A percentile compares a stretch with the other conserved stretches of the same genome.
phyloP scores from a whole-genome alignment of 352 stramenopile genomes.

The Phytophthora megakarya region DNA sequence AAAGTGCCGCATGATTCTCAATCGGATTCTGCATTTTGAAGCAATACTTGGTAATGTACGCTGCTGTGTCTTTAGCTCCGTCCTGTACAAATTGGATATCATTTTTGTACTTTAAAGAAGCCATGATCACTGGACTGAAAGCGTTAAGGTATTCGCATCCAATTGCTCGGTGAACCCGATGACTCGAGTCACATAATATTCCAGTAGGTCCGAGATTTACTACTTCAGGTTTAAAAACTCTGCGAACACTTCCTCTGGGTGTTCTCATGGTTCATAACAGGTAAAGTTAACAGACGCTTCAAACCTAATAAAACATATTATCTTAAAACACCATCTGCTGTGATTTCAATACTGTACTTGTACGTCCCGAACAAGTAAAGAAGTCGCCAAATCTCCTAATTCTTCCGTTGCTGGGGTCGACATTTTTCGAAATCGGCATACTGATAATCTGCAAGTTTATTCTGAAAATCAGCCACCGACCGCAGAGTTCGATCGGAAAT shows the following conservation, averaged over 20 bases:
- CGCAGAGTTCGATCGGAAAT: too few relatives aligned
- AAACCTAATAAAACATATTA: too few relatives aligned
- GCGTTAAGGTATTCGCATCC: conserved; percentile 40
- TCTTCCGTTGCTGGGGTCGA: not conserved
- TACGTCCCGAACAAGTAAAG: conserved; percentile 10
- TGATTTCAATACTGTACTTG: conserved; percentile 25
- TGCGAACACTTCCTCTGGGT: conserved; percentile 17
- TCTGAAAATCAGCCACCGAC: too few relatives aligned
- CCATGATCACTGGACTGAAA: conserved; percentile 27
- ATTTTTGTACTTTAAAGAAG: conserved; percentile 35
- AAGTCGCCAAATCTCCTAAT: not conserved
- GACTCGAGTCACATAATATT: conserved; percentile 4
- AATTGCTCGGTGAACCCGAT: conserved; percentile 13
- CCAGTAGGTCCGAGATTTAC: not conserved
- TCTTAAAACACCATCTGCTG: conserved; percentile 27
- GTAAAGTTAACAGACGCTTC: not conserved
- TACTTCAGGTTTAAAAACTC: conserved; percentile 29
- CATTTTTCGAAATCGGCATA: conserved; percentile 15
- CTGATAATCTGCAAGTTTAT: too few relatives aligned
- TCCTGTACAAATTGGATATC: conserved; percentile 27
- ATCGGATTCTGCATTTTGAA: conserved; percentile 34
- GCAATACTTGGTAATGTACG: conserved; percentile 39
- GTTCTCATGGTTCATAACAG: conserved; percentile 13
- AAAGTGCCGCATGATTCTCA: conserved; percentile 24
- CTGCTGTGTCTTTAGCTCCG: conserved; percentile 18